These are phyloP conservation scores for Gillenia trifoliata DNA, from an alignment of 306 rosid species.

Conservation along the genomic window DNA sequence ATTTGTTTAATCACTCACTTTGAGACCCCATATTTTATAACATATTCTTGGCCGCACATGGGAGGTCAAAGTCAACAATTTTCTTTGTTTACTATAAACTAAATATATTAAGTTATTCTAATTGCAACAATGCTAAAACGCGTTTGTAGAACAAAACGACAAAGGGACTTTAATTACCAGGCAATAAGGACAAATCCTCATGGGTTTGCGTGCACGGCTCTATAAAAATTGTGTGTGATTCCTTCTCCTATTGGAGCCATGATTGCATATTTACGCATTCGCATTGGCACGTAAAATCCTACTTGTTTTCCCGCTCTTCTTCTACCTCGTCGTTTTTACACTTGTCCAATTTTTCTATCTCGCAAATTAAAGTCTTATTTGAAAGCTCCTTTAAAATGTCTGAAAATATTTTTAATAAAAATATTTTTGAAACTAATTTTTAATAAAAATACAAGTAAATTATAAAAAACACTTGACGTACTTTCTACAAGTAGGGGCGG, in stretches of 20 bases:
- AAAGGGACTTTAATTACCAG: conserved; percentile 15
- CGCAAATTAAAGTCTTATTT: too few species aligned
- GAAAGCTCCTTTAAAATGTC: too few species aligned
- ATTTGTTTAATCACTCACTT: conserved; percentile 1
- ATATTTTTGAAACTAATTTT: too few species aligned
- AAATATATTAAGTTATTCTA: background rate
- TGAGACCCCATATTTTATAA: background rate
- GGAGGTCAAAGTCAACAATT: conserved; percentile 55
- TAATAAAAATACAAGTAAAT: too few species aligned
- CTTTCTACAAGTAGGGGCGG: too few species aligned
- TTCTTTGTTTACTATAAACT: background rate
- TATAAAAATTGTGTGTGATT: background rate
- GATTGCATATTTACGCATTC: background rate
- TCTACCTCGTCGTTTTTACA: background rate
- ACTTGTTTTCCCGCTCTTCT: background rate
- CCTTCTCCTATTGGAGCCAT: background rate
- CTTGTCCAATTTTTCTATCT: background rate
- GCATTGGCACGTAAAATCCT: background rate
- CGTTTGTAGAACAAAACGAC: conserved; percentile 41
- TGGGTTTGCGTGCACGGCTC: conserved; percentile 71
- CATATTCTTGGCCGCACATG: conserved; percentile 28
- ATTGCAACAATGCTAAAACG: conserved; percentile 36
- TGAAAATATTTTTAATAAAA: too few species aligned
- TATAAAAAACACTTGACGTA: too few species aligned
- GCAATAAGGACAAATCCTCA: conserved; percentile 35